Base-by-base conservation (phyloP, 73 alveolate species). In the Uronychia setigera region DNA sequence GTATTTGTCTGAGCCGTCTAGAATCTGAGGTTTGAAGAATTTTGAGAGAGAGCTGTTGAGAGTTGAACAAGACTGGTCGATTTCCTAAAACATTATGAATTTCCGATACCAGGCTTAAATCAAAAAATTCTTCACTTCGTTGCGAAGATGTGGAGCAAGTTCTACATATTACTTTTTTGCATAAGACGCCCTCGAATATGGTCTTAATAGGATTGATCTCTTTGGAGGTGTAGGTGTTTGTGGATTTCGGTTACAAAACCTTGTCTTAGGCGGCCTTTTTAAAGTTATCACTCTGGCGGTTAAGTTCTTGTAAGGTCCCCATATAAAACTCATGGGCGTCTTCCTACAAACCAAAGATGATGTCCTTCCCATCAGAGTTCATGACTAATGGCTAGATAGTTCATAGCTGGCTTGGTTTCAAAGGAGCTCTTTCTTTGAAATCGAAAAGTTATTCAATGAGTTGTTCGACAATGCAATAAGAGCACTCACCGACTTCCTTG, bases 401-500 rank as follows among this genome's bases (percentile, higher is more conserved):
- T 46, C 67, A 46, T 5, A 46, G 67, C 67, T 11, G n/a, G 19
- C 5, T 46, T 46, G 67, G 67, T 46, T 46, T 46, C n/a, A 46
- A 19, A 5, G 67, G 67, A 5, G 5, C n/a, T 5, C 19, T 46
- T 46, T 46, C 67, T 11, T 5, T 19, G n/a, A 46, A 5, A 46
- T 46, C 67, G 19, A 11, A 19, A 19, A 46, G 67, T 5, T 46
- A 11, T 46, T 46, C 19, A 11, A 46, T 46, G n/a, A 46, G 19
- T 5, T 46, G n/a, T 46, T 46, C 67, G 5, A 46, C 5, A 46
- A 19, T 11, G 67, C 67, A 46, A 46, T 46, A 46, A 19, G 67
- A 11, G 67, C 67, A 46, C n/a, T 46, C 67, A 46, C 19, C 67
- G 67, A 46, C 67, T 46, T 46, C 67, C 67, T 46, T 46, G 67